These are phyloP conservation scores for Oidiodendron maius DNA, from an alignment of 495 filamentous ascomycete species.

Conservation along the genomic window DNA sequence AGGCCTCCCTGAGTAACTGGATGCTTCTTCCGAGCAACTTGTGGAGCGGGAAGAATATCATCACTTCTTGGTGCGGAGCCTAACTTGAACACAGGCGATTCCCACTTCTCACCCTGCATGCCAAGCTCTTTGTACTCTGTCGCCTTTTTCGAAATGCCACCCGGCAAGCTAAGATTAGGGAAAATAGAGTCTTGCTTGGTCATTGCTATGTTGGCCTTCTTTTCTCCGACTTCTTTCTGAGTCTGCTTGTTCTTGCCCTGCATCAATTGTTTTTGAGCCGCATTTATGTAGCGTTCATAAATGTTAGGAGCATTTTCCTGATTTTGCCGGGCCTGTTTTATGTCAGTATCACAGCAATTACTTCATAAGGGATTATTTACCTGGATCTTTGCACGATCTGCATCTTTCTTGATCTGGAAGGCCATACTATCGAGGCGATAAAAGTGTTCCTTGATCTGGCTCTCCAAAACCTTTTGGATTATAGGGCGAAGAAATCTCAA, in stretches of 20 bases:
- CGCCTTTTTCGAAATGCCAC: constrained; percentile 88
- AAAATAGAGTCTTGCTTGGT: constrained; percentile 90
- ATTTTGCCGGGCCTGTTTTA: constrained; percentile 33
- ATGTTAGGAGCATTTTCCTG: constrained; percentile 78
- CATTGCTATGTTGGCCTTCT: constrained; percentile 79
- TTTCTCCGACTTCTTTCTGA: constrained; percentile 54
- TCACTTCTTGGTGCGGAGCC: constrained; percentile 68
- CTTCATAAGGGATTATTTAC: constrained; percentile 30
- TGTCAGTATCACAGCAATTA: neutral
- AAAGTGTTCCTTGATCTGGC: constrained; percentile 76
- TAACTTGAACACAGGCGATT: constrained; percentile 88
- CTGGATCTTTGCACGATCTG: constrained; percentile 62
- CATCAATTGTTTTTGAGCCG: constrained; percentile 66
- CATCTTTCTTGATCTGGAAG: constrained; percentile 75
- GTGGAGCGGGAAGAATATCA: constrained; percentile 58
- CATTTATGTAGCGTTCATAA: constrained; percentile 75
- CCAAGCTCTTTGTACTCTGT: constrained; percentile 91
- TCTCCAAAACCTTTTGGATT: constrained; percentile 81
- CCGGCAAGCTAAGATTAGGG: constrained; percentile 79
- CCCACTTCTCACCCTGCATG: constrained; percentile 85
- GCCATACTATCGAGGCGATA: constrained; percentile 61
- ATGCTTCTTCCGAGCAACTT: constrained; percentile 63
- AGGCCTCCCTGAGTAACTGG: constrained; percentile 33
- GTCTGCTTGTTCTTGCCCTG: constrained; percentile 64
- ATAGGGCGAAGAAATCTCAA: constrained; percentile 78